A percentile compares a stretch with the other conserved stretches of the same genome.
These are phyloP conservation scores for Capronia coronata DNA, from an alignment of 2,329 filamentous ascomycete genomes.

Conservation along the genomic window DNA sequence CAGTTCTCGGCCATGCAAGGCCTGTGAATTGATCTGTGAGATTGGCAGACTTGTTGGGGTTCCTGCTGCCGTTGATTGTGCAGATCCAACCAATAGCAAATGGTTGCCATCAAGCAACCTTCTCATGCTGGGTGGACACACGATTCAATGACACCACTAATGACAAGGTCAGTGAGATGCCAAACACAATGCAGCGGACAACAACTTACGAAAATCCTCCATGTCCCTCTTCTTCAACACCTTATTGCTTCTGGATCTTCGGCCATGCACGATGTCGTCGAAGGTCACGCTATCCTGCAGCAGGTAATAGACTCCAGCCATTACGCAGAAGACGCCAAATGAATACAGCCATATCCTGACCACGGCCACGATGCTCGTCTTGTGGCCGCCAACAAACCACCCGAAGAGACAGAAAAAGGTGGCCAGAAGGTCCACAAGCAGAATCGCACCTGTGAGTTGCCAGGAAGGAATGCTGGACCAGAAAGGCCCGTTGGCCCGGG, in stretches of 20 bases:
- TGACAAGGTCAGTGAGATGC: conserved; percentile 37
- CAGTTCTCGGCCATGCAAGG: conserved; percentile 3
- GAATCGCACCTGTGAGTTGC: conserved; percentile 71
- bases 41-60: conserved; percentile 9
- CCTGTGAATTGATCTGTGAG: conserved; percentile 10
- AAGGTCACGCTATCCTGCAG: conserved; percentile 75
- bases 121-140: conserved; percentile 87
- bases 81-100: conserved; percentile 15
- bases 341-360: conserved; percentile 89
- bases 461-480: conserved; percentile 85
- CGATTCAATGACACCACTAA: conserved; percentile 81
- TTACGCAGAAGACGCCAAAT: conserved; percentile 78
- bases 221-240: conserved; percentile 75
- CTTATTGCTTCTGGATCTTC: conserved; percentile 62
- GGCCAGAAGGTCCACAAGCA: conserved; percentile 74
- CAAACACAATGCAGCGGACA: not conserved
- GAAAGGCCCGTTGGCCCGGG: conserved; percentile 84
- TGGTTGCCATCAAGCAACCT: conserved; percentile 56
- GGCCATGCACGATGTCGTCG: conserved; percentile 90
- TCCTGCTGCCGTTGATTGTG: conserved; percentile 4
- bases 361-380: conserved; percentile 72
- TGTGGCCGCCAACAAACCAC: conserved; percentile 62
- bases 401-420: conserved; percentile 82
- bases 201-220: conserved; percentile 76
- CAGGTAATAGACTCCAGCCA: conserved; percentile 73